phyloP scores from a whole-genome alignment of 75 land plant genomes.

The Selaginella tamariscina region DNA sequence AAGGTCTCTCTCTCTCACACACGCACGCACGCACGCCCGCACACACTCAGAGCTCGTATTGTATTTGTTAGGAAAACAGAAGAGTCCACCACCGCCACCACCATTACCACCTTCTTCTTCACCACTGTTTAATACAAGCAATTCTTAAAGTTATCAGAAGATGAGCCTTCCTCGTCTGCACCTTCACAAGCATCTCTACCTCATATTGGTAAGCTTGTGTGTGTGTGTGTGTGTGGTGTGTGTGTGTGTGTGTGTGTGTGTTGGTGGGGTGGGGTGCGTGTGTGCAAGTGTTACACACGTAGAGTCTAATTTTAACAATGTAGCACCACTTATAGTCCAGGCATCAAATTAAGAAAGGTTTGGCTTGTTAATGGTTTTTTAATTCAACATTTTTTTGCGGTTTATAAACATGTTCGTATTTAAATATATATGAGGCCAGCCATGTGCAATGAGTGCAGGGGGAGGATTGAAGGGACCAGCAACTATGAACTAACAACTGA shows the following conservation, averaged over 20 bases:
- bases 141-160: too few species aligned
- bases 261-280: too few species aligned
- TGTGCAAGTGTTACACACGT: background rate
- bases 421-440: too few species aligned
- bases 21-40: conserved; percentile 16
- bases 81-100: conserved; percentile 18
- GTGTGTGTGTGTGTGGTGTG: too few species aligned
- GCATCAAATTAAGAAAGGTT: conserved; percentile 30
- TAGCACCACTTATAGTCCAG: conserved; percentile 29
- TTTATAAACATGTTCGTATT: conserved; percentile 14
- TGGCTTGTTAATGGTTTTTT: background rate
- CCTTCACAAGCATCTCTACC: conserved; percentile 11
- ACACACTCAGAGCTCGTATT: conserved; percentile 21
- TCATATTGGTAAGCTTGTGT: background rate
- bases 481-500: too few species aligned
- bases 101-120: conserved; percentile 9
- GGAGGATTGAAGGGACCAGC: too few species aligned
- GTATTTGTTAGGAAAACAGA: background rate
- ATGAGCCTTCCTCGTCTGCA: conserved; percentile 13
- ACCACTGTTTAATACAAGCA: too few species aligned
- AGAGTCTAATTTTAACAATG: too few species aligned
- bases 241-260: too few species aligned
- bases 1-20: conserved; percentile 10
- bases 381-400: background rate
- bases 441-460: too few species aligned